These are phyloP conservation scores for Cryphonectria parasitica DNA, from an alignment of 2,329 filamentous ascomycete species.

Conservation along the genomic window DNA sequence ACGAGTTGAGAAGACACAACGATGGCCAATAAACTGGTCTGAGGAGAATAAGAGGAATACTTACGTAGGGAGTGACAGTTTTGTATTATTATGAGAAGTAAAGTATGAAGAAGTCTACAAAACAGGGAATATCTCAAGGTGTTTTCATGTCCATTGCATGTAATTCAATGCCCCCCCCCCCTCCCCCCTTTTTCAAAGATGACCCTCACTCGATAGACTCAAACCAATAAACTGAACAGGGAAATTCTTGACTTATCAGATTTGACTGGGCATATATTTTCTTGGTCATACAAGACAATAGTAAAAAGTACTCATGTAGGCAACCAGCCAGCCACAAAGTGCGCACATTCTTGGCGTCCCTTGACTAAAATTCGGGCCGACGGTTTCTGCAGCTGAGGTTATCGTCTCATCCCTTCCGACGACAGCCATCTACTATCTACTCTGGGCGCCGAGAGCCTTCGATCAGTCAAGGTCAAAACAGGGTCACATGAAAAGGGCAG, in stretches of 20 bases:
- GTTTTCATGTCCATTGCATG: background rate
- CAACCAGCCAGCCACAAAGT: background rate
- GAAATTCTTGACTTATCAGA: background rate
- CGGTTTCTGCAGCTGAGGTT: background rate
- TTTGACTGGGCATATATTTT: background rate
- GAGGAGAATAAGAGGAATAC: too few species aligned
- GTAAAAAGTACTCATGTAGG: background rate
- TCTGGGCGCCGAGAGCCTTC: background rate
- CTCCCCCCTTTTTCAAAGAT: background rate
- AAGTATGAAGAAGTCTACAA: too few species aligned
- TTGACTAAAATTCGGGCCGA: slow-evolving; percentile 1
- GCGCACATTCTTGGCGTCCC: background rate
- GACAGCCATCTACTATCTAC: background rate
- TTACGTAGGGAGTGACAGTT: too few species aligned
- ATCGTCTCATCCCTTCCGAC: background rate
- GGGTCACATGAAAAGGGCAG: background rate
- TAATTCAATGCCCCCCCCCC: background rate
- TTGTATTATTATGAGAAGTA: too few species aligned
- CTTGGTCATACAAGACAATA: background rate
- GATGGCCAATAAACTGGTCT: too few species aligned
- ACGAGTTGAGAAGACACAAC: too few species aligned
- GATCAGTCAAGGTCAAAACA: background rate
- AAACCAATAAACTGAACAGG: background rate
- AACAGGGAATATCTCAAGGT: too few species aligned
- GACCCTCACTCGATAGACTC: background rate